phyloP scores from a whole-genome alignment of 768 basidiomycete species.

The Gyrodon lividus region DNA sequence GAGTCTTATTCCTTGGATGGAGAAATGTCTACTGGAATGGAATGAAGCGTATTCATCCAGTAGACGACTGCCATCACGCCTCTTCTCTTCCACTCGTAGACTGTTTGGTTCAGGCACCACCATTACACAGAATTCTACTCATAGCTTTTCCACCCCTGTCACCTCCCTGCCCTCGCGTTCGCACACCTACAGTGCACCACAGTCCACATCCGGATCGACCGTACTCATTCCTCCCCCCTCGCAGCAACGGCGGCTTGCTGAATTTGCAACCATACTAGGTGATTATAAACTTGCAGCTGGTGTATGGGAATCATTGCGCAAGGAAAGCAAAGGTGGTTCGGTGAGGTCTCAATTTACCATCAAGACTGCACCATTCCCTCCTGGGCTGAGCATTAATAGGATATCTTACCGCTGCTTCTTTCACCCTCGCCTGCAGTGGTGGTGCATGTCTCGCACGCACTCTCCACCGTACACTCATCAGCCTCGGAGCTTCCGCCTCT shows the following conservation, averaged over 20 bases:
- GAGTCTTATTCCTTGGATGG: conserved; percentile 96
- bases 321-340: conserved; percentile 85
- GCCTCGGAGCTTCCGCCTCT: conserved; percentile 52
- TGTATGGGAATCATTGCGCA: conserved; percentile 85
- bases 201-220: conserved; percentile 21
- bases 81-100: conserved; percentile 85
- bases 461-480: conserved; percentile 46
- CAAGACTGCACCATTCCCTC: not conserved
- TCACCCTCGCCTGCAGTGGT: conserved; percentile 62
- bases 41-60: conserved; percentile 85
- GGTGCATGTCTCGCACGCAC: conserved; percentile 60
- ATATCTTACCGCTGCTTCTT: conserved; percentile 75
- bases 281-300: conserved; percentile 81
- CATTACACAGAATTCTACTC: conserved; percentile 43
- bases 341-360: conserved; percentile 45
- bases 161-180: conserved; percentile 37
- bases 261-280: conserved; percentile 90
- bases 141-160: conserved; percentile 38
- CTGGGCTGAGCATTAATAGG: conserved; percentile 44
- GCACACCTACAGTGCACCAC: conserved; percentile 37
- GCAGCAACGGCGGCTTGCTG: conserved; percentile 86
- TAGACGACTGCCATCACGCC: conserved; percentile 73
- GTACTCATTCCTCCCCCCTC: conserved; percentile 43
- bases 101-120: conserved; percentile 69
- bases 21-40: conserved; percentile 90